Evolutionary conservation across 768 basidiomycete genomes (phyloP).

Genomic region (Mycena indigotica): DNA sequence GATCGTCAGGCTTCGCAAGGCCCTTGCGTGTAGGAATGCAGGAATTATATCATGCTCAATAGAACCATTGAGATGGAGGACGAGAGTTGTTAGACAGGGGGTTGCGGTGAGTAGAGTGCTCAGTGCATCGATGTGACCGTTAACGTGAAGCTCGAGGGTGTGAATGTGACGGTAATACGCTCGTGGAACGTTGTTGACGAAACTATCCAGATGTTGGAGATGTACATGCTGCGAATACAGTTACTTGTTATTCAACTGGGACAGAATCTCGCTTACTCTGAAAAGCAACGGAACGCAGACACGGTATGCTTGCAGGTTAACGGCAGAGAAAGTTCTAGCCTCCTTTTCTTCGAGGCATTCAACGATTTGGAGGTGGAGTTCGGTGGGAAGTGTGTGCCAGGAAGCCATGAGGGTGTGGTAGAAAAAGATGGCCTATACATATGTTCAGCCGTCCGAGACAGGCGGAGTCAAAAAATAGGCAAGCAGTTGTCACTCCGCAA

Average conservation of each 20-base stretch:
- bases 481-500: too few species aligned
- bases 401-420: conserved; percentile 27
- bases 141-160: conserved; percentile 52
- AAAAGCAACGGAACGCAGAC: conserved; percentile 62
- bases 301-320: conserved; percentile 52
- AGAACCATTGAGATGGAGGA: conserved; percentile 50
- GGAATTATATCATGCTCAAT: conserved; percentile 52
- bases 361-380: conserved; percentile 64
- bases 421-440: conserved; percentile 11
- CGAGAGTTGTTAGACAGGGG: conserved; percentile 49
- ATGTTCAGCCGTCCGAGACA: too few species aligned
- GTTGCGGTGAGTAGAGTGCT: conserved; percentile 52
- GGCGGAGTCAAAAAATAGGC: too few species aligned
- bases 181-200: conserved; percentile 59
- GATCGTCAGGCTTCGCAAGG: conserved; percentile 50
- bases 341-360: conserved; percentile 48
- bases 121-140: conserved; percentile 42
- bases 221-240: conserved; percentile 56
- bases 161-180: conserved; percentile 53
- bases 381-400: conserved; percentile 65
- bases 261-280: conserved; percentile 53
- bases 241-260: too few species aligned
- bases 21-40: conserved; percentile 46
- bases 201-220: conserved; percentile 51
- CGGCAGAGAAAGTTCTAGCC: conserved; percentile 49